Evolutionary conservation across 805 yeast genomes (phyloP), one percentile per base, ranked within the genome.

Genomic region (Suhomyces sp.): DNA sequence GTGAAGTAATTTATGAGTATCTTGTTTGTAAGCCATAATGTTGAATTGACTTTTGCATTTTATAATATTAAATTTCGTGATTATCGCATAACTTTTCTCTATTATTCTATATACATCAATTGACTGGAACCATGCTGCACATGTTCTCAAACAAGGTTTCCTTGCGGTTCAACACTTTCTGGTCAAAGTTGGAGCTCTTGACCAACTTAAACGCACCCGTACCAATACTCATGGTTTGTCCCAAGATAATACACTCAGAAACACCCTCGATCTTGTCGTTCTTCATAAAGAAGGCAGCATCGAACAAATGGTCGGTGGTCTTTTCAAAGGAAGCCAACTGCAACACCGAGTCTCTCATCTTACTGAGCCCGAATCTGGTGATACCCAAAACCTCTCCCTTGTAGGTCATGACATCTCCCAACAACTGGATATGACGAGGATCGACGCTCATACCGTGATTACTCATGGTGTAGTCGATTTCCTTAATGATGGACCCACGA

Each of bases 361-460:
- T 94, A 62, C 97, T 93, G 60, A 94, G 78, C 60, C 99, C 99
- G 64, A 94, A 94, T 74, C 99, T 83, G 1, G 99, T 94, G 66
- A 94, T 94, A 71, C 99, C 99, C 60, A 96, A 79, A 10, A 94
- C 96, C 68, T 94, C 99, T 54, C 99, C 99, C 73, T 94, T 94
- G 70, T 89, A 94, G 0, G 98, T 90, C 99, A 94, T 94, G 47
- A 94, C 98, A 71, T 94, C 99, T 58, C 99, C 99, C 57, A 94
- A 76, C 45, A 94, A 77, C 75, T 94, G 98, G 68, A 96, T 92
- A 70, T 94, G 99, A 78, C 99, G 96, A 55, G 98, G 99, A 78
- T 94, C 99, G 47, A 94, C 97, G 68, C 96, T 89, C 99, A 94
- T 94, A 72, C 99, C 99, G 77, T 94, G 99, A 72, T 91, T 90